A percentile compares a stretch with the other conserved stretches of the same genome.
Conservation (phyloP, 345 rosid species). For the Pugionium cornutum region DNA sequence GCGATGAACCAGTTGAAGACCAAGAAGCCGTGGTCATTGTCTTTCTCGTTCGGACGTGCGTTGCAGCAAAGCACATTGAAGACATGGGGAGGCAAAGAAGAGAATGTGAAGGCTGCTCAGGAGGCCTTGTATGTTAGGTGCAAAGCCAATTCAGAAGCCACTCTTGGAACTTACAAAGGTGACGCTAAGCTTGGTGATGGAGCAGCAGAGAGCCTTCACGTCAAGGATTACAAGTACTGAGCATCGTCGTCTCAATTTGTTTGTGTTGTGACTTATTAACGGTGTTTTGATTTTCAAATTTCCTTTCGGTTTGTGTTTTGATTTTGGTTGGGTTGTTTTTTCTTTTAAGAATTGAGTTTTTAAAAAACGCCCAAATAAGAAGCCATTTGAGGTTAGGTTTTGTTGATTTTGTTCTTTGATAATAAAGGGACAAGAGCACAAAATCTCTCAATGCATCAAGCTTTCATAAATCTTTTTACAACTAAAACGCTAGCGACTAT, state of each 20-base stretch:
- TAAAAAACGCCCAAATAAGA: too few relatives aligned
- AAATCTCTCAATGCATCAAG: too few relatives aligned
- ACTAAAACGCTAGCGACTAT: too few relatives aligned
- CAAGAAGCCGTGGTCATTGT: conserved; percentile 94
- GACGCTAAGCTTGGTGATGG: conserved; percentile 71
- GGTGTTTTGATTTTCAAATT: background rate
- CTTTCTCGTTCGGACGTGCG: conserved; percentile 96
- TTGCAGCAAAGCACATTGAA: conserved; percentile 94
- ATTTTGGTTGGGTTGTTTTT: conserved; percentile 17
- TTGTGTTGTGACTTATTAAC: background rate
- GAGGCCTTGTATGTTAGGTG: conserved; percentile 64
- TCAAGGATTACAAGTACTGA: conserved; percentile 44
- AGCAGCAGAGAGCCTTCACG: conserved; percentile 79
- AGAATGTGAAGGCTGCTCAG: conserved; percentile 71
- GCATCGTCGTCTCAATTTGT: background rate
- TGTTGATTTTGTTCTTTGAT: background rate
- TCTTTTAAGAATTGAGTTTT: too few relatives aligned
- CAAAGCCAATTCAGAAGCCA: conserved; percentile 95
- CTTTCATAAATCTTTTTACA: too few relatives aligned
- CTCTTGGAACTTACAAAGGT: conserved; percentile 87
- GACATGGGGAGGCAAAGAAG: conserved; percentile 90
- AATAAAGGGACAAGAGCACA: too few relatives aligned
- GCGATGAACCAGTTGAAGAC: conserved; percentile 89
- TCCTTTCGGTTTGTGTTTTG: background rate
- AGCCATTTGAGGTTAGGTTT: too few relatives aligned